A percentile compares a stretch with the other conserved stretches of the same genome.
Evolutionary conservation across 371 early-diverging fungal species (phyloP).

Genomic region (Mucor lusitanicus): DNA sequence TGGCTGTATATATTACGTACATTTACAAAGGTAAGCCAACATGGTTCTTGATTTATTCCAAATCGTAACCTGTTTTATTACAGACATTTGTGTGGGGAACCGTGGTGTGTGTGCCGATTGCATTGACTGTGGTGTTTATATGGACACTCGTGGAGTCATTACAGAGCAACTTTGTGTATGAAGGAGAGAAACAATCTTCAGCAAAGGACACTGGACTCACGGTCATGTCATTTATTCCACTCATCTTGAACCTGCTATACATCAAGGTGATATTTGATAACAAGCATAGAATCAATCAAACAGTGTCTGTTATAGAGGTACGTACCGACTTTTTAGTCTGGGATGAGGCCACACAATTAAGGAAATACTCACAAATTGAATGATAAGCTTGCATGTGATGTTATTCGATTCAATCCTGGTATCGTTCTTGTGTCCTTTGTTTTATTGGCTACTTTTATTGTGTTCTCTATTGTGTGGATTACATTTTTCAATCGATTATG

Average conservation of each 20-base stretch:
- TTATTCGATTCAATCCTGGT: constrained; percentile 71
- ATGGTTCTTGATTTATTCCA: background rate
- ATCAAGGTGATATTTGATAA: constrained; percentile 35
- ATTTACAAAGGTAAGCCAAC: constrained; percentile 50
- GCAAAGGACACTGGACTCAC: constrained; percentile 59
- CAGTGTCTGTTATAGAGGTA: constrained; percentile 65
- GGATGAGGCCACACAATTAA: background rate
- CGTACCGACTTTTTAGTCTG: background rate
- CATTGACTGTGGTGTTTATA: constrained; percentile 55
- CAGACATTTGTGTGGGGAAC: constrained; percentile 69
- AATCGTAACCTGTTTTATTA: background rate
- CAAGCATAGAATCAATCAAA: constrained; percentile 52
- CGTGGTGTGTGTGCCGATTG: constrained; percentile 55
- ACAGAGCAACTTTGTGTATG: constrained; percentile 40
- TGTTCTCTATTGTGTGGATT: constrained; percentile 71
- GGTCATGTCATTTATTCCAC: constrained; percentile 53
- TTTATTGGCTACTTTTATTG: constrained; percentile 55
- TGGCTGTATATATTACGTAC: constrained; percentile 57
- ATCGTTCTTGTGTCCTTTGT: constrained; percentile 62
- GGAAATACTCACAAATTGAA: background rate
- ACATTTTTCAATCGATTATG: constrained; percentile 68
- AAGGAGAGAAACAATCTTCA: constrained; percentile 25
- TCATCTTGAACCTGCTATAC: constrained; percentile 49
- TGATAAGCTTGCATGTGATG: constrained; percentile 70
- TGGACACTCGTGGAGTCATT: constrained; percentile 59